A percentile compares a stretch with the other conserved stretches of the same genome.
Evolutionary conservation across 257 asterid genomes (phyloP).

Genomic region (Solanum ossicruentum): DNA sequence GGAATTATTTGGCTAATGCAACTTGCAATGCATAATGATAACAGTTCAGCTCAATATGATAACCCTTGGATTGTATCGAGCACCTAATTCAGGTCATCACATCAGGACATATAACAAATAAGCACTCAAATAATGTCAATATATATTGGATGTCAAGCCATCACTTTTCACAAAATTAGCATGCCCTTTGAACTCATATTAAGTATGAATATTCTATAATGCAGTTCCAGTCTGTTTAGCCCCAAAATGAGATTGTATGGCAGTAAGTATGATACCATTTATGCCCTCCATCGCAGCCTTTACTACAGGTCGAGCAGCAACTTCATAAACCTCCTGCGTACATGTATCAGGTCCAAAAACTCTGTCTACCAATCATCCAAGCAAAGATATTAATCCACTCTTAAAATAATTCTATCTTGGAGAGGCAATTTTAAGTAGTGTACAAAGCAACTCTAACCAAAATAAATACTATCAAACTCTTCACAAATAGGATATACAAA

Average conservation of each 20-base stretch:
- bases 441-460: not conserved
- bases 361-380: slow-evolving; percentile 39
- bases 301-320: slow-evolving; percentile 92
- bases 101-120: not conserved
- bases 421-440: not conserved
- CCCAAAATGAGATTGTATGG: not conserved
- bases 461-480: not conserved
- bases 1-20: not conserved
- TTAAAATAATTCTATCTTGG: not conserved
- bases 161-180: not conserved
- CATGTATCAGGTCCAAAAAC: slow-evolving; percentile 72
- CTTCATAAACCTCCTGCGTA: slow-evolving; percentile 87
- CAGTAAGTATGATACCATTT: slow-evolving; percentile 47
- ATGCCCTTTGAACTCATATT: not conserved
- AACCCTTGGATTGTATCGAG: not conserved
- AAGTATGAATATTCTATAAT: not conserved
- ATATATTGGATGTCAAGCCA: not conserved
- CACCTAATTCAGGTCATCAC: not conserved
- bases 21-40: not conserved
- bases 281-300: slow-evolving; percentile 98
- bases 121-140: not conserved
- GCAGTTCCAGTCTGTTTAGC: not conserved
- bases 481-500: not conserved
- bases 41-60: not conserved
- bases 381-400: not conserved